phyloP scores from a whole-genome alignment of 805 yeast species.

The Sporopachydermia lactativora region DNA sequence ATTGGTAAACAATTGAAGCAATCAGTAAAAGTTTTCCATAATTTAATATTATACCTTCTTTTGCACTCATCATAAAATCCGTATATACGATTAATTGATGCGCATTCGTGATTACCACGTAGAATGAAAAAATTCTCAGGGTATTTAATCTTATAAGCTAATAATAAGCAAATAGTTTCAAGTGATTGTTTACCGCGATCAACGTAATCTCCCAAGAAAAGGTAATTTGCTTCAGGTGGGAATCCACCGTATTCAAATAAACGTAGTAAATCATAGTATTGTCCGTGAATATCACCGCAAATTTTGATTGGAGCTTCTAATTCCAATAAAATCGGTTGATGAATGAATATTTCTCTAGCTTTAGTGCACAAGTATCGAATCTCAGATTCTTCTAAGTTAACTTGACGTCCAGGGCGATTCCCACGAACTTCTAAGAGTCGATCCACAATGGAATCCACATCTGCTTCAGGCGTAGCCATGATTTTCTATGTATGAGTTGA shows the following conservation, averaged over 20 bases:
- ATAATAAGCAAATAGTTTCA: constrained; percentile 85
- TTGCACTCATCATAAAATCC: constrained; percentile 98
- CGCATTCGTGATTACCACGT: constrained; percentile 98
- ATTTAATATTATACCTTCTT: constrained; percentile 94
- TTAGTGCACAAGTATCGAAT: constrained; percentile 92
- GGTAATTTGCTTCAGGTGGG: constrained; percentile 96
- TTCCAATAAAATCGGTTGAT: constrained; percentile 91
- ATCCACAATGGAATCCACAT: constrained; percentile 93
- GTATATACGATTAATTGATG: constrained; percentile 92
- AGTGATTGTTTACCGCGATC: constrained; percentile 97
- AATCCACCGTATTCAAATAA: constrained; percentile 97
- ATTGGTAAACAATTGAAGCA: constrained; percentile 97
- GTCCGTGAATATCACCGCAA: constrained; percentile 98
- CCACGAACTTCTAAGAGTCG: constrained; percentile 95
- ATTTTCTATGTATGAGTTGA: too few species aligned
- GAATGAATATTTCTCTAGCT: constrained; percentile 95
- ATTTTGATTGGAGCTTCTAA: constrained; percentile 95
- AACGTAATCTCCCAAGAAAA: constrained; percentile 93
- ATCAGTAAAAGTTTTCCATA: constrained; percentile 98
- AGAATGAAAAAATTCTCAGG: constrained; percentile 95
- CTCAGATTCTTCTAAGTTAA: constrained; percentile 84
- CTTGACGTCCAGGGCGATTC: constrained; percentile 96
- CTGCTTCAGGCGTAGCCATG: constrained; percentile 50
- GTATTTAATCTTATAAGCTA: constrained; percentile 94
- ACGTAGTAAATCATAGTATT: constrained; percentile 89